Conservation (phyloP, 2,329 filamentous ascomycete genomes). For the Sporothrix globosa region DNA sequence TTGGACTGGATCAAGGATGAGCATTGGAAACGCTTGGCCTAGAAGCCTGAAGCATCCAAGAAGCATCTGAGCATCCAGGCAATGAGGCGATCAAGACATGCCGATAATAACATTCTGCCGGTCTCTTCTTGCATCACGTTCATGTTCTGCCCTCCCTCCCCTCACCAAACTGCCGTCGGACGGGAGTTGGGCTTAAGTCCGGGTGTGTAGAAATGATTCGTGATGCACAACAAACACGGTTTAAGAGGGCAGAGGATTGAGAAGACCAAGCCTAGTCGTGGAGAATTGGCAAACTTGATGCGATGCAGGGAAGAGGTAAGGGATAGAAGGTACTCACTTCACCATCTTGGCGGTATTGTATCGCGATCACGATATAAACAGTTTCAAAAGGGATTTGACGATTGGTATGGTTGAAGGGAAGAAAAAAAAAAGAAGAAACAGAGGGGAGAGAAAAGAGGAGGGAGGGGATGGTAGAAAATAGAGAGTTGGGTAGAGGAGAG, state of each 20-base stretch:
- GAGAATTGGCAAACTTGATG: constrained; percentile 2
- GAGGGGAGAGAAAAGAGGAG: constrained; percentile 28
- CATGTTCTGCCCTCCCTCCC: background rate
- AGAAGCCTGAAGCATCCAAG: no score
- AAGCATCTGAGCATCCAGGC: background rate
- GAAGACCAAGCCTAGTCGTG: background rate
- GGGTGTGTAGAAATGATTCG: constrained; percentile 28
- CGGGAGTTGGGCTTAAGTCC: constrained; percentile 38
- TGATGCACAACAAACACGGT: constrained; percentile 14
- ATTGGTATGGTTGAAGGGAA: constrained; percentile 31
- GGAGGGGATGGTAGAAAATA: constrained; percentile 18
- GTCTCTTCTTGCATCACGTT: background rate
- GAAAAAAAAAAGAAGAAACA: constrained; percentile 28
- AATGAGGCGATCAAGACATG: no score
- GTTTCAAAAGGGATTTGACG: constrained; percentile 34
- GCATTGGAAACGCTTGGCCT: background rate
- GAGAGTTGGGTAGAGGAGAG: constrained; percentile 28
- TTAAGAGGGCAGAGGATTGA: background rate
- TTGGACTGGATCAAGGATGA: background rate
- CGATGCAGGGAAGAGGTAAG: background rate
- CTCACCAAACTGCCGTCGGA: constrained; percentile 28
- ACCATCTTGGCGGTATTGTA: constrained; percentile 94
- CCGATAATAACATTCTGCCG: background rate
- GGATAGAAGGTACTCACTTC: constrained; percentile 72
- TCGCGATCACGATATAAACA: constrained; percentile 37